Conservation (phyloP, 306 rosid genomes). For the Dryas drummondii region DNA sequence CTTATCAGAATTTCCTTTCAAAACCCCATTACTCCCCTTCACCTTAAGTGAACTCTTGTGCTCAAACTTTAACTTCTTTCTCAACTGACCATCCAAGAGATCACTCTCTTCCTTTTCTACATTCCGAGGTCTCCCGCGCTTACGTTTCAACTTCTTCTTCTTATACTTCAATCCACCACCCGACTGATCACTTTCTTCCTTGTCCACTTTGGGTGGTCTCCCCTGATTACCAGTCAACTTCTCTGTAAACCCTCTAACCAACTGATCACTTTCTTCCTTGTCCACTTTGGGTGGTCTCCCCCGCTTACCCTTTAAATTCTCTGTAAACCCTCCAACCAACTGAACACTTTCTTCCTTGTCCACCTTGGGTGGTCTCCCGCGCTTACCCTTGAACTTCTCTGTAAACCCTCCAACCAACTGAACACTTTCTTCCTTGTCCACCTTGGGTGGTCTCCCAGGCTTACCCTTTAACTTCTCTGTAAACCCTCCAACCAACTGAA, state of each 20-base stretch:
- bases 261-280: slow-evolving; percentile 18
- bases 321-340: background rate
- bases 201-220: slow-evolving; percentile 22
- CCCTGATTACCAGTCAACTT: slow-evolving; percentile 27
- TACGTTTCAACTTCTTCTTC: slow-evolving; percentile 28
- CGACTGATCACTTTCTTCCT: slow-evolving; percentile 21
- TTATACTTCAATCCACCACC: slow-evolving; percentile 6
- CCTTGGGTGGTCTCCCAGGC: slow-evolving; percentile 33
- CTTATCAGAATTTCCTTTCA: slow-evolving; percentile 26
- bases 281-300: slow-evolving; percentile 35
- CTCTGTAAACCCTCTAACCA: slow-evolving; percentile 4
- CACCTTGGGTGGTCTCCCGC: slow-evolving; percentile 32
- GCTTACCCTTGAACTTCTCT: slow-evolving; percentile 16
- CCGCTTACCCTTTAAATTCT: slow-evolving; percentile 24
- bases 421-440: slow-evolving; percentile 11
- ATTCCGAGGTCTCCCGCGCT: slow-evolving; percentile 47
- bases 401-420: slow-evolving; percentile 2
- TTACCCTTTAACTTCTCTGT: slow-evolving; percentile 10
- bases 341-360: slow-evolving; percentile 17
- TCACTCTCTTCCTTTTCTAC: slow-evolving; percentile 5
- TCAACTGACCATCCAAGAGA: slow-evolving; percentile 8
- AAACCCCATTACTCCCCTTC: slow-evolving; percentile 25
- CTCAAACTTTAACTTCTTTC: slow-evolving; percentile 20
- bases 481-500: slow-evolving; percentile 13
- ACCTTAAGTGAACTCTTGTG: slow-evolving; percentile 19